Conservation (phyloP, 139 green algal genomes). For the Tetratostichococcus sp. region DNA sequence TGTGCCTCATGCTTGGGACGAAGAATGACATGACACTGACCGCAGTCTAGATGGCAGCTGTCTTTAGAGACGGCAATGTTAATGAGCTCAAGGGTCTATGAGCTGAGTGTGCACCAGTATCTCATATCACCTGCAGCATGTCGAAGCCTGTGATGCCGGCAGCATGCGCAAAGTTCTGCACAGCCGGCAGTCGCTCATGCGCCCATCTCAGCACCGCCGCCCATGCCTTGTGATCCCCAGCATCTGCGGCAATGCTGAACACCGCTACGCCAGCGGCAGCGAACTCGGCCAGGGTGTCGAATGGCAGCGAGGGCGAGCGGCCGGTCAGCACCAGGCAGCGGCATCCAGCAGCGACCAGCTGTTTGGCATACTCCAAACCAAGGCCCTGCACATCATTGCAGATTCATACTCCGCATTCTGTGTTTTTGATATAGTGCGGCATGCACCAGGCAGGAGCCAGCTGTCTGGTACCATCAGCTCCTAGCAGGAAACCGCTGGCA, state of each 20-base stretch:
- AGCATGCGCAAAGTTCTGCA: constrained; percentile 29
- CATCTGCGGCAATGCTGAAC: not conserved
- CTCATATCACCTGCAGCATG: constrained; percentile 11
- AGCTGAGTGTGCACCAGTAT: too few species aligned
- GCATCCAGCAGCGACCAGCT: constrained; percentile 1
- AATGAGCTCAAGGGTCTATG: too few species aligned
- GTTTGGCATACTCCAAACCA: constrained; percentile 8
- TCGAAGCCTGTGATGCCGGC: constrained; percentile 28
- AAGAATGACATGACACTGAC: too few species aligned
- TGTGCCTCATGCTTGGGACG: too few species aligned
- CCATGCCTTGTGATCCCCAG: not conserved
- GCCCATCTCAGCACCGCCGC: constrained; percentile 6
- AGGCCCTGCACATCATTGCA: constrained; percentile 16
- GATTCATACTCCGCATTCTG: too few species aligned
- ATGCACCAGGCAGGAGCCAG: too few species aligned
- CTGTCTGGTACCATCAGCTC: too few species aligned
- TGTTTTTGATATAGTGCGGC: too few species aligned
- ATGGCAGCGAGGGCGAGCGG: not conserved
- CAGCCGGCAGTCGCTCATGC: constrained; percentile 19
- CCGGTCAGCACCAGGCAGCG: constrained; percentile 10
- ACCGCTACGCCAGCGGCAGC: not conserved
- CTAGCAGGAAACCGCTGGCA: too few species aligned
- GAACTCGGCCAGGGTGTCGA: not conserved
- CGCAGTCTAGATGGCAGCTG: too few species aligned
- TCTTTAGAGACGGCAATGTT: too few species aligned